These are phyloP conservation scores for Cercospora berteroae DNA, from an alignment of 2,329 filamentous ascomycete genomes.

Conservation along the genomic window DNA sequence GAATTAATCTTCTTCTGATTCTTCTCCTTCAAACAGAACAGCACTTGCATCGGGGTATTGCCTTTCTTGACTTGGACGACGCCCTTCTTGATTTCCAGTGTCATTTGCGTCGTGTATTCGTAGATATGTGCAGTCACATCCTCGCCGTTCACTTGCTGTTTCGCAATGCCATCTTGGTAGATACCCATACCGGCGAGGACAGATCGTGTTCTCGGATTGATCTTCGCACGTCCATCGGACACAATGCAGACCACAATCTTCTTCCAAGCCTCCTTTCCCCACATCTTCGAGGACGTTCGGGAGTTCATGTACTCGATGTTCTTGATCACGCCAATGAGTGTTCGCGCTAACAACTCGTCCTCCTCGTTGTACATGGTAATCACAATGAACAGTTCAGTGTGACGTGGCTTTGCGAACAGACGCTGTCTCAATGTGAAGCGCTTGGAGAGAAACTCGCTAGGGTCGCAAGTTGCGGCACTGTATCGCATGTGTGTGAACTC, in stretches of 20 bases:
- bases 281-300: conserved; percentile 88
- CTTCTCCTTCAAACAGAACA: conserved; percentile 98
- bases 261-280: conserved; percentile 98
- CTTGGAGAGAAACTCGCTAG: conserved; percentile 78
- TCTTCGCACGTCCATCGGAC: conserved; percentile 94
- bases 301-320: conserved; percentile 99
- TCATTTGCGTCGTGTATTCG: conserved; percentile 84
- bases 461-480: conserved; percentile 91
- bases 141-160: conserved; percentile 95
- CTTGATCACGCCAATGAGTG: conserved; percentile 96
- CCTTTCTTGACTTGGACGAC: conserved; percentile 80
- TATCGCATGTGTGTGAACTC: conserved; percentile 92
- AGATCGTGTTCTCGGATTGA: conserved; percentile 86
- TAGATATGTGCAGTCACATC: conserved; percentile 97
- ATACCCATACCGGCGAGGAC: conserved; percentile 90
- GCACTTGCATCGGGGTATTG: conserved; percentile 86
- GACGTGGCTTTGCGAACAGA: conserved; percentile 85
- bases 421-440: conserved; percentile 90
- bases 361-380: conserved; percentile 99
- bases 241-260: conserved; percentile 99
- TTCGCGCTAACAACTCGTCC: conserved; percentile 90
- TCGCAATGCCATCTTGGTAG: conserved; percentile 97
- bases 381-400: conserved; percentile 94
- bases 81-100: conserved; percentile 83
- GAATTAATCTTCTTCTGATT: conserved; percentile 99